A percentile compares a stretch with the other conserved stretches of the same genome.
Conservation (phyloP, 2,329 filamentous ascomycete genomes). For the Aspergillus puulaauensis region DNA sequence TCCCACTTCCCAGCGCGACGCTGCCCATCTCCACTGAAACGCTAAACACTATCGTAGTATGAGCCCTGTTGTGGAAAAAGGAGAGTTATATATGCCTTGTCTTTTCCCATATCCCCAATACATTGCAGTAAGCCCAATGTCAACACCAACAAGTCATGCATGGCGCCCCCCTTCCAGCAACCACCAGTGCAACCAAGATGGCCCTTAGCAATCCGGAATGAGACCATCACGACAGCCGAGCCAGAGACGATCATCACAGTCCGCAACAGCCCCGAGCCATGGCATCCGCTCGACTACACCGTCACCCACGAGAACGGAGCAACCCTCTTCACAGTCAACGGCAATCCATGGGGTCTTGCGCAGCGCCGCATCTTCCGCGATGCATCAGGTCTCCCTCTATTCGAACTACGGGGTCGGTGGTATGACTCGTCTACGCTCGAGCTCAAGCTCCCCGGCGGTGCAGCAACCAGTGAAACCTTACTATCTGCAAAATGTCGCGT, state of each 20-base stretch:
- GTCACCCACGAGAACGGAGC: slow-evolving; percentile 8
- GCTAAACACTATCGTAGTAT: not conserved
- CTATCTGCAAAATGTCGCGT: slow-evolving; percentile 17
- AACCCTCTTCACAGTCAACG: slow-evolving; percentile 14
- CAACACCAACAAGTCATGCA: slow-evolving; percentile 2
- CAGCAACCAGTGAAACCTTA: slow-evolving; percentile 1
- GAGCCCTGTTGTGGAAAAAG: not conserved
- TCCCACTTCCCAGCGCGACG: not conserved
- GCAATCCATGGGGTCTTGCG: slow-evolving; percentile 15
- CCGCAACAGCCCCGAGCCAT: slow-evolving; percentile 16
- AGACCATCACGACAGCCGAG: slow-evolving; percentile 10
- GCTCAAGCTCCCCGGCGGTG: slow-evolving; percentile 12
- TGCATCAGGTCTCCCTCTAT: slow-evolving; percentile 17
- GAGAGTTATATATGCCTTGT: not conserved
- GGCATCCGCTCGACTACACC: slow-evolving; percentile 19
- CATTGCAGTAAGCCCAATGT: not conserved
- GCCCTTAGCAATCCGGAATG: slow-evolving; percentile 16
- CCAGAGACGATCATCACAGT: slow-evolving; percentile 9
- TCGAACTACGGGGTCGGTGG: slow-evolving; percentile 17
- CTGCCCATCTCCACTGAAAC: not conserved
- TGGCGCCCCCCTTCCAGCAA: not conserved
- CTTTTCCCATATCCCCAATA: not conserved
- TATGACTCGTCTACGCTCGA: slow-evolving; percentile 16
- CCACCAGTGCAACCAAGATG: slow-evolving; percentile 1
- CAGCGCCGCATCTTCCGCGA: slow-evolving; percentile 18